phyloP scores from a whole-genome alignment of 1,284 basidiomycete genomes.

The Trametes polyzona region DNA sequence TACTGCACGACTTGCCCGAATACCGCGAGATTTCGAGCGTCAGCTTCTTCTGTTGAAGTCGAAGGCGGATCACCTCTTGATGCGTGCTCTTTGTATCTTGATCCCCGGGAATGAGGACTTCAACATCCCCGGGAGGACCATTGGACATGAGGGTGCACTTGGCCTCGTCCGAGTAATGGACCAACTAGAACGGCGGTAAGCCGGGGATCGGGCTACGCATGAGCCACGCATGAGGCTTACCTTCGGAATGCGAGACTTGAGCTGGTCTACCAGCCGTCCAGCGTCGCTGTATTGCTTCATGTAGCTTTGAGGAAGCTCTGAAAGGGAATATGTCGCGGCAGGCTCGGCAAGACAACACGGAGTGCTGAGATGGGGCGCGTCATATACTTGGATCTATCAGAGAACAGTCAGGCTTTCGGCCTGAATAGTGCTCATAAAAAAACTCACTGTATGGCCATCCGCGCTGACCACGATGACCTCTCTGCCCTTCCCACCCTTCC shows the following conservation, averaged over 20 bases:
- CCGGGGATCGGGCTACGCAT: neutral
- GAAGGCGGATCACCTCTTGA: conserved; percentile 43
- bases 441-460: conserved; percentile 40
- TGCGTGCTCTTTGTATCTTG: neutral
- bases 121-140: conserved; percentile 52
- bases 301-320: conserved; percentile 43
- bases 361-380: conserved; percentile 52
- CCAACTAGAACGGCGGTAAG: conserved; percentile 39
- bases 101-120: conserved; percentile 42
- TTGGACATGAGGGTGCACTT: conserved; percentile 61
- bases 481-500: conserved; percentile 48
- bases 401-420: neutral
- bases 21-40: conserved; percentile 49
- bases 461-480: conserved; percentile 50
- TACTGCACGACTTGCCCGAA: conserved; percentile 19
- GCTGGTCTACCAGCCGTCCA: conserved; percentile 44
- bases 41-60: conserved; percentile 43
- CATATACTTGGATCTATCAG: conserved; percentile 47
- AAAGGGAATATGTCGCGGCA: conserved; percentile 37
- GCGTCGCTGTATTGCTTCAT: conserved; percentile 54
- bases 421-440: neutral
- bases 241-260: conserved; percentile 56
- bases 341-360: conserved; percentile 53
- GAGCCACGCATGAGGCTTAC: conserved; percentile 34
- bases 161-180: conserved; percentile 43